Conservation (phyloP, 1,139 yeast genomes). For the Kurtzmaniella quercitrusa region DNA sequence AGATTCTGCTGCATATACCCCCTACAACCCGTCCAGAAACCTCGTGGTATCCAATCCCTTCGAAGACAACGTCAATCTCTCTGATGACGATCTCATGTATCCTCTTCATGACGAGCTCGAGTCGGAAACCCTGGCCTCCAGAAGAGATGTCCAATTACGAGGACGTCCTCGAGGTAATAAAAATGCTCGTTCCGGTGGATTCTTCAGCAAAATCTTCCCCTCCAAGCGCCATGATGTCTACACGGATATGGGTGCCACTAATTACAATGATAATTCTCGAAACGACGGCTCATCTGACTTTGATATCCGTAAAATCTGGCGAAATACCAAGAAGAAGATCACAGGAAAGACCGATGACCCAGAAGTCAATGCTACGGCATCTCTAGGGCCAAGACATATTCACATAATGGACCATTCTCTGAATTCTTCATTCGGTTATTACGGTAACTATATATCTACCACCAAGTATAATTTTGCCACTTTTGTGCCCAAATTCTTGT, state of each 20-base stretch:
- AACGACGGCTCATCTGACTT: constrained; percentile 33
- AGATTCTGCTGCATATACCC: neutral
- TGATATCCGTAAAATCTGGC: constrained; percentile 52
- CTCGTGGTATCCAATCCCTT: constrained; percentile 23
- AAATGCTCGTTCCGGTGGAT: constrained; percentile 7
- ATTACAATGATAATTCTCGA: constrained; percentile 10
- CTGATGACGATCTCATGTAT: constrained; percentile 28
- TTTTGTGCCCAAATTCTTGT: constrained; percentile 87
- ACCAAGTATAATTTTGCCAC: constrained; percentile 96
- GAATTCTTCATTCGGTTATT: constrained; percentile 55
- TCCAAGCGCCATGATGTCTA: constrained; percentile 12
- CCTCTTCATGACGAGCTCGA: constrained; percentile 4
- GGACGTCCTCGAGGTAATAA: neutral
- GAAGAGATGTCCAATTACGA: neutral
- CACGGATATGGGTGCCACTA: constrained; percentile 19
- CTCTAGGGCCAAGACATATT: constrained; percentile 59
- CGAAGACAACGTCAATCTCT: constrained; percentile 31
- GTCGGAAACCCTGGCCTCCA: neutral
- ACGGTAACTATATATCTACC: constrained; percentile 87
- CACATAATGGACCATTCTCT: constrained; percentile 57
- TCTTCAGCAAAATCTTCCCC: constrained; percentile 9
- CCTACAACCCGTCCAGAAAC: neutral
- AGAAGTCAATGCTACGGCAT: constrained; percentile 5
- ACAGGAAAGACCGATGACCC: constrained; percentile 2
- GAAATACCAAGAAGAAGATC: constrained; percentile 11